These are phyloP conservation scores for Mucor indicus DNA, from an alignment of 371 early-diverging fungal genomes.

Conservation along the genomic window DNA sequence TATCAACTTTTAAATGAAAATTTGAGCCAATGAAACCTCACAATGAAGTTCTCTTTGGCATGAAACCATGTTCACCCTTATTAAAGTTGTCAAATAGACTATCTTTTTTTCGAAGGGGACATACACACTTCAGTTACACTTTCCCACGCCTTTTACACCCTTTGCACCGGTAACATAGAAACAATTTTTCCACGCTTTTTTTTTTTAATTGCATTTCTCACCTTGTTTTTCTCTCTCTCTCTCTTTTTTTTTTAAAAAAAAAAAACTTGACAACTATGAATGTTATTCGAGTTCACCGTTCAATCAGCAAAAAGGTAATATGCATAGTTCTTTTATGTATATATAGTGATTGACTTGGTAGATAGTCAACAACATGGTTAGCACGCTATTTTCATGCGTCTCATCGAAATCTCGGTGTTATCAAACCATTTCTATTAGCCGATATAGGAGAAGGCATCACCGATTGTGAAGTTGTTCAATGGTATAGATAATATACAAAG, in stretches of 20 bases:
- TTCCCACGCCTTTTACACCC: constrained; percentile 13
- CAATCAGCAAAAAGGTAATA: not conserved
- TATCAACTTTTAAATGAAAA: too few relatives aligned
- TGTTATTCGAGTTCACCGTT: not conserved
- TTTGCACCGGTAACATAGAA: not conserved
- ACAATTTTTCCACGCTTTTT: constrained; percentile 11
- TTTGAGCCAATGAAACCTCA: too few relatives aligned
- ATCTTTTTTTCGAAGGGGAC: too few relatives aligned
- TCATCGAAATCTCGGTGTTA: not conserved
- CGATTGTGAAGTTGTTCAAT: constrained; percentile 95
- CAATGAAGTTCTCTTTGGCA: too few relatives aligned
- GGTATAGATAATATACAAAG: constrained; percentile 52
- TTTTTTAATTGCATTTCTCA: not conserved
- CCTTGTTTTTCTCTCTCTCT: too few relatives aligned
- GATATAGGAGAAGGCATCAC: constrained; percentile 98
- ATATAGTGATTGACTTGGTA: not conserved
- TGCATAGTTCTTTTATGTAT: too few relatives aligned
- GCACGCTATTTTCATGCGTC: constrained; percentile 4
- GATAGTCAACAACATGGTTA: not conserved
- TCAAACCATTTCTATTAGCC: constrained; percentile 85
- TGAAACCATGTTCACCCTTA: too few relatives aligned
- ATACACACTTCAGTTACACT: too few relatives aligned
- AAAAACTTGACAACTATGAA: not conserved
- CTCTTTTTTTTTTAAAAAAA: too few relatives aligned
- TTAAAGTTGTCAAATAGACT: too few relatives aligned